Evolutionary conservation across 768 basidiomycete genomes (phyloP).

Genomic region (Boletus barrowsii): DNA sequence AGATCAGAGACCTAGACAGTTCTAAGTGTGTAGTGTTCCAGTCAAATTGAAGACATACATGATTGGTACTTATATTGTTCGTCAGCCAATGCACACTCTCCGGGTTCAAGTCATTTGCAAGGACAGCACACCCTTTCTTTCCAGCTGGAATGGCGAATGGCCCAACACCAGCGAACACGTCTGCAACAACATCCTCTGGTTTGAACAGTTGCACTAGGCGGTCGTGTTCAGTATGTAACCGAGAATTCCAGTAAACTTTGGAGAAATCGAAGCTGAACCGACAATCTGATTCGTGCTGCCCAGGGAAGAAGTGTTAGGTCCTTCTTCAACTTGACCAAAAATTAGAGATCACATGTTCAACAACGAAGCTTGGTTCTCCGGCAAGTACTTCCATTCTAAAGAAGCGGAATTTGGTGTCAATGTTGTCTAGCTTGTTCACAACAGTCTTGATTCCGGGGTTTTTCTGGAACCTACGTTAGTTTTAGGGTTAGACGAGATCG

Average conservation of each 20-base stretch:
- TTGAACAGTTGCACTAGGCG: slow-evolving; percentile 75
- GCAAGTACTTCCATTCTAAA: slow-evolving; percentile 97
- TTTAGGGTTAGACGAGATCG: neutral
- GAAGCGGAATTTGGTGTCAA: slow-evolving; percentile 83
- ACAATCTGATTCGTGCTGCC: slow-evolving; percentile 80
- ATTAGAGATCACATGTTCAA: slow-evolving; percentile 69
- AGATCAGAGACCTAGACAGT: slow-evolving; percentile 53
- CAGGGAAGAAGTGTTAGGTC: neutral
- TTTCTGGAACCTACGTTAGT: slow-evolving; percentile 57
- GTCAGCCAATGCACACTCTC: slow-evolving; percentile 74
- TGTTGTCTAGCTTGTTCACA: slow-evolving; percentile 90
- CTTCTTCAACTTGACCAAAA: neutral
- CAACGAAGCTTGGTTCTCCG: slow-evolving; percentile 82
- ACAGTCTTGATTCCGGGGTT: slow-evolving; percentile 79
- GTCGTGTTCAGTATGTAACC: slow-evolving; percentile 87
- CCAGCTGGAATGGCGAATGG: slow-evolving; percentile 94
- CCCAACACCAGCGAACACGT: slow-evolving; percentile 96
- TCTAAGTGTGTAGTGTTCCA: slow-evolving; percentile 1
- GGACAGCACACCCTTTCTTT: slow-evolving; percentile 83
- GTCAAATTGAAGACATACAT: slow-evolving; percentile 44
- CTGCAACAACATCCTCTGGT: slow-evolving; percentile 78
- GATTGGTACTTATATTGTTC: slow-evolving; percentile 72
- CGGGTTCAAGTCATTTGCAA: slow-evolving; percentile 95
- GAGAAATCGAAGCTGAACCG: slow-evolving; percentile 92
- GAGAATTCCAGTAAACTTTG: slow-evolving; percentile 97